Percentiles rank a stretch among this genome's conserved stretches.
Conservation (phyloP, 805 yeast species). For the Saccharomycopsis selenospora region DNA sequence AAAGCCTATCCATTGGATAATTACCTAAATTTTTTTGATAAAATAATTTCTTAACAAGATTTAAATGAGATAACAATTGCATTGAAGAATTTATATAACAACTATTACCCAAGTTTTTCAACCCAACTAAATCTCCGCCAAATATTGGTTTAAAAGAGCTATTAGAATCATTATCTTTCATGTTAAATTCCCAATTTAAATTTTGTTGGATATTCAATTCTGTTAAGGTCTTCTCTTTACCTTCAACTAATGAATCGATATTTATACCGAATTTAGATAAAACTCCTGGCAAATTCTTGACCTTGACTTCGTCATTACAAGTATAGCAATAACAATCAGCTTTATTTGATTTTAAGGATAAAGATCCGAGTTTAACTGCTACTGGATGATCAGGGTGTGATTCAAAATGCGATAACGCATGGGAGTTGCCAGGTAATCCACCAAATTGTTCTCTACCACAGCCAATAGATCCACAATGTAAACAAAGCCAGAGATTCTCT, state of each 20-base stretch:
- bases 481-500: constrained; percentile 87
- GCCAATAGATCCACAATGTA: constrained; percentile 84
- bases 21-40: constrained; percentile 25
- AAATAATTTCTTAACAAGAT: constrained; percentile 35
- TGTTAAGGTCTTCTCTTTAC: constrained; percentile 81
- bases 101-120: constrained; percentile 86
- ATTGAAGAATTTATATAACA: constrained; percentile 81
- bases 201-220: constrained; percentile 93
- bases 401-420: constrained; percentile 71
- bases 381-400: constrained; percentile 53
- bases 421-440: constrained; percentile 88
- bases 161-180: constrained; percentile 66
- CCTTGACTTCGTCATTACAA: constrained; percentile 84
- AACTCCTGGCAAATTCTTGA: constrained; percentile 45
- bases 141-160: constrained; percentile 54
- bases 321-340: constrained; percentile 85
- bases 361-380: constrained; percentile 86
- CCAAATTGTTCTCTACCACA: constrained; percentile 96
- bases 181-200: constrained; percentile 84
- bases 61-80: constrained; percentile 56
- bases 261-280: constrained; percentile 64
- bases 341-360: constrained; percentile 53
- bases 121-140: constrained; percentile 77
- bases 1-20: constrained; percentile 23
- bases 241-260: constrained; percentile 35